A percentile compares a stretch with the other conserved stretches of the same genome.
Conservation (phyloP, 345 rosid species). For the Eucalyptus paniculata region DNA sequence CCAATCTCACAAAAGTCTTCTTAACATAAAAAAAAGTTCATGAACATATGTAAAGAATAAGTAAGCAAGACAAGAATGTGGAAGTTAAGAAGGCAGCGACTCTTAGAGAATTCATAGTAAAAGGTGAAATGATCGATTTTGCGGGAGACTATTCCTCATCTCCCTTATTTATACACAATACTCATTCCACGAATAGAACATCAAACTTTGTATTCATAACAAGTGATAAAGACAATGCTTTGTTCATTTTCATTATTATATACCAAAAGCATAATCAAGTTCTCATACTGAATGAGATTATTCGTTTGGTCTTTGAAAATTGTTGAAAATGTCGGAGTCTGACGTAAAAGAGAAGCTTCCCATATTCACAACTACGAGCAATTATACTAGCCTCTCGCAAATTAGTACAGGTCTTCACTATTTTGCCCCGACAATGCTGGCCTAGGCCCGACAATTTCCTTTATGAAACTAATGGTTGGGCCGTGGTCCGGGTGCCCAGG, state of each 20-base stretch:
- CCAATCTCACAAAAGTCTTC: background rate
- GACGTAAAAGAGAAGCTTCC: too few species aligned
- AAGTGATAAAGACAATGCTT: background rate
- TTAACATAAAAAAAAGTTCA: background rate
- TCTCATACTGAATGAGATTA: background rate
- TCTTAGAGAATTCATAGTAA: background rate
- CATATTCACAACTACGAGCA: too few species aligned
- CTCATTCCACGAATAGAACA: background rate
- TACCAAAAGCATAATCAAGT: background rate
- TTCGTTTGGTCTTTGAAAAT: background rate
- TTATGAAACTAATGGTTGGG: background rate
- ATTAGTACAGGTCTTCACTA: background rate
- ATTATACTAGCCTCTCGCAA: too few species aligned
- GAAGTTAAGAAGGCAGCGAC: background rate
- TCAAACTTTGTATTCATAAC: background rate
- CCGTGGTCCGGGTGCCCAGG: background rate
- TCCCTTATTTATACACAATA: background rate
- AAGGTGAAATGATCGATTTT: background rate
- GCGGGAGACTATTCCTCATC: background rate
- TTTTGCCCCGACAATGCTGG: background rate
- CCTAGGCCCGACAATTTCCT: background rate
- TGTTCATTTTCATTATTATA: background rate
- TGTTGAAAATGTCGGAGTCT: too few species aligned
- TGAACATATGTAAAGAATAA: background rate
- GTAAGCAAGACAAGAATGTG: background rate